Percentiles rank a stretch among this genome's conserved stretches.
These are phyloP conservation scores for Saturnispora hagleri DNA, from an alignment of 805 yeast species.

Conservation along the genomic window DNA sequence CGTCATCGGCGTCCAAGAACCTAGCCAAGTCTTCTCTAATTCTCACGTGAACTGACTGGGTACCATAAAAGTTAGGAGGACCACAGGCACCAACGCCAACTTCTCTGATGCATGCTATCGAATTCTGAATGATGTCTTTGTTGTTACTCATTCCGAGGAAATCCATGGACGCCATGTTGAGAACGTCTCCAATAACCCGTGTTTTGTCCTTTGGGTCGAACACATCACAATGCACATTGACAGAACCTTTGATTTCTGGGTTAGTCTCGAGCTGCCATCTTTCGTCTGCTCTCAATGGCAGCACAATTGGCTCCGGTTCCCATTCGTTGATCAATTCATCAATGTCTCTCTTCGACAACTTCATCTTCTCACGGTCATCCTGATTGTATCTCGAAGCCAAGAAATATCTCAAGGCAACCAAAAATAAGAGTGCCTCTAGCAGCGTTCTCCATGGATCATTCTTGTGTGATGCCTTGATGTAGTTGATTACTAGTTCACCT, in stretches of 20 bases:
- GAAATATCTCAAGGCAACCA: slow-evolving; percentile 81
- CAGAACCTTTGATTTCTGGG: slow-evolving; percentile 55
- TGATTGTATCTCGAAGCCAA: slow-evolving; percentile 68
- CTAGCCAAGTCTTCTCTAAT: slow-evolving; percentile 67
- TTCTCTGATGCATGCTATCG: slow-evolving; percentile 47
- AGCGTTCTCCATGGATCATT: slow-evolving; percentile 89
- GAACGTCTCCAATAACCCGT: slow-evolving; percentile 27
- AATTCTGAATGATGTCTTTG: slow-evolving; percentile 39
- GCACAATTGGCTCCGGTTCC: slow-evolving; percentile 81
- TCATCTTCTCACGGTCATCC: slow-evolving; percentile 61
- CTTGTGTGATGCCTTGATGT: slow-evolving; percentile 78
- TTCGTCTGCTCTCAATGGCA: slow-evolving; percentile 41
- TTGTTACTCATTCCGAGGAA: slow-evolving; percentile 53
- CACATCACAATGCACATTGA: slow-evolving; percentile 28
- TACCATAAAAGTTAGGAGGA: slow-evolving; percentile 95
- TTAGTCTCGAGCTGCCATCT: slow-evolving; percentile 53
- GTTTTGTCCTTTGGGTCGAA: slow-evolving; percentile 22
- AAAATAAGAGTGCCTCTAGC: slow-evolving; percentile 63
- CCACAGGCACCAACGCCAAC: slow-evolving; percentile 98
- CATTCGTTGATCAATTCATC: slow-evolving; percentile 84
- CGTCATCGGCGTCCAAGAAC: slow-evolving; percentile 67
- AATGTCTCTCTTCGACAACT: slow-evolving; percentile 51
- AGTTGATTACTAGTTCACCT: slow-evolving; percentile 50
- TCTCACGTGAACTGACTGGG: slow-evolving; percentile 81
- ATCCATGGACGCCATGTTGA: slow-evolving; percentile 67